Evolutionary conservation across 257 asterid species (phyloP).

Genomic region (Haberlea rhodopensis): DNA sequence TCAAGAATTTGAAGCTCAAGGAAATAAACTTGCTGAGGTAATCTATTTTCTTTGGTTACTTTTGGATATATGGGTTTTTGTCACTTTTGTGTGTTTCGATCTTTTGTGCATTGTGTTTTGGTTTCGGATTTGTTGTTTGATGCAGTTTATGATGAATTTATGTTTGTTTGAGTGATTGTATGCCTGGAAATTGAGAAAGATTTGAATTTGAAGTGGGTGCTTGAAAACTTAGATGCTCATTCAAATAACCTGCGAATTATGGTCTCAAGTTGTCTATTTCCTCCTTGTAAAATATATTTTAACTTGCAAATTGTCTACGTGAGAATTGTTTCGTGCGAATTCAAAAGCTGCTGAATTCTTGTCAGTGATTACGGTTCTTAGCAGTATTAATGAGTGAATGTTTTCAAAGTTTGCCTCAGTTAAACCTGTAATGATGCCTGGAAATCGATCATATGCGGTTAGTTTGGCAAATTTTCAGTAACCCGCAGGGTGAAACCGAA

Average conservation of each 20-base stretch:
- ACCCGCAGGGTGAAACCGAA: not conserved
- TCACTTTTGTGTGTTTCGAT: not conserved
- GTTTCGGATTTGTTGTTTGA: not conserved
- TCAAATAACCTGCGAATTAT: not conserved
- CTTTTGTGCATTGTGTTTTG: not conserved
- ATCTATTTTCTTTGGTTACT: not conserved
- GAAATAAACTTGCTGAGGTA: constrained; percentile 86
- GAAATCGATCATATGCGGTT: not conserved
- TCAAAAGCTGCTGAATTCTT: not conserved
- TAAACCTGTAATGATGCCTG: not conserved
- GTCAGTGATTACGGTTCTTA: not conserved
- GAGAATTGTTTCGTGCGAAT: no score
- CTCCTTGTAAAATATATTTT: not conserved
- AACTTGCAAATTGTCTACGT: no score
- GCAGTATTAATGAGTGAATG: not conserved
- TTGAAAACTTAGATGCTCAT: not conserved
- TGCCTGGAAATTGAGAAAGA: not conserved
- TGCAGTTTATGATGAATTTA: constrained; percentile 4
- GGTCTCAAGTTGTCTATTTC: no score
- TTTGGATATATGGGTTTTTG: not conserved
- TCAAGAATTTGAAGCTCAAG: constrained; percentile 54
- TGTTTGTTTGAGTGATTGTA: constrained; percentile 19
- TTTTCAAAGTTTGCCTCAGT: not conserved
- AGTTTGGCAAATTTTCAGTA: not conserved
- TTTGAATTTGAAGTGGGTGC: not conserved